Conservation (phyloP, 2,329 filamentous ascomycete species). For the Fusarium tanahbumbuense region DNA sequence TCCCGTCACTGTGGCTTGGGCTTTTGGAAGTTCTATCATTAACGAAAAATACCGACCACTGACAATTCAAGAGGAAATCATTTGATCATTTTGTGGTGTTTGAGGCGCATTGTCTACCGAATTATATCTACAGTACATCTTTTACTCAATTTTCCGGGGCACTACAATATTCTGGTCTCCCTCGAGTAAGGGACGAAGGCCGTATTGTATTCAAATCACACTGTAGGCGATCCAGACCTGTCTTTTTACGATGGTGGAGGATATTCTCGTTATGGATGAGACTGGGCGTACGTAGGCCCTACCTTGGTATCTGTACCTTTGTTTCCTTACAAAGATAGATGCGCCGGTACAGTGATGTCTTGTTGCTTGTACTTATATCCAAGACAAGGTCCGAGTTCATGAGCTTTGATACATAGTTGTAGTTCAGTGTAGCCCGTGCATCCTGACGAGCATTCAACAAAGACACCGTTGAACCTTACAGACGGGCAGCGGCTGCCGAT, state of each 20-base stretch:
- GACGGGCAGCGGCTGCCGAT: background rate
- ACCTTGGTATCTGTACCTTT: background rate
- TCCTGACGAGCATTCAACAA: background rate
- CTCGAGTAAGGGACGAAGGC: conserved; percentile 17
- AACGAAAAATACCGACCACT: background rate
- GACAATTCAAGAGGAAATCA: background rate
- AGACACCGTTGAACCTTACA: background rate
- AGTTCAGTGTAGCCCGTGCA: background rate
- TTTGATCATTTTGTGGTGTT: background rate
- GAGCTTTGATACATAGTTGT: background rate
- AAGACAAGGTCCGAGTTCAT: background rate
- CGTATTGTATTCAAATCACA: conserved; percentile 1
- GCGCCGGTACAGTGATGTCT: background rate
- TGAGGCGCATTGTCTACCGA: background rate
- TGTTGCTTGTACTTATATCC: background rate
- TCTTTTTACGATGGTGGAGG: background rate
- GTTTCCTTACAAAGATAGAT: background rate
- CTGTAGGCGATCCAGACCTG: conserved; percentile 27
- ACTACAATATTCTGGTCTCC: background rate
- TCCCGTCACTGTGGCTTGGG: conserved; percentile 32
- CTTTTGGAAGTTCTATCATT: conserved; percentile 3
- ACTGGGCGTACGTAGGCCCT: background rate
- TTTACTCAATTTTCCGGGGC: background rate
- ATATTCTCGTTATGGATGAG: background rate
- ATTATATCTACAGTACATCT: background rate